Conservation (phyloP, 2,329 filamentous ascomycete genomes). For the Calonectria multiphialidica region DNA sequence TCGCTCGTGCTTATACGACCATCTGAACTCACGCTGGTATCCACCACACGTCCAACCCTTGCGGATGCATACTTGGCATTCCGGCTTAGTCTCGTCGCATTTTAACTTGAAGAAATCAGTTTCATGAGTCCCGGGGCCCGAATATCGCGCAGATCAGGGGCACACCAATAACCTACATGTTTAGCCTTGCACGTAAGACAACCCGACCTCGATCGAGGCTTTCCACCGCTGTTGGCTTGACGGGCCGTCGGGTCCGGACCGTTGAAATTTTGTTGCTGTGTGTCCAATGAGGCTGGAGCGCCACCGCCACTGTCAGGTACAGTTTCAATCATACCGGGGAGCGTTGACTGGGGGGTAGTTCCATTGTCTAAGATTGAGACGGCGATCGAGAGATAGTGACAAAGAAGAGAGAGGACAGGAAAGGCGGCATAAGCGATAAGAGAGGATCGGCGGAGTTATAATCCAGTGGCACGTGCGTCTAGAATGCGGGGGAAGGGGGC, state of each 20-base stretch:
- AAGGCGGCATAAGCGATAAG: slow-evolving; percentile 13
- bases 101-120: slow-evolving; percentile 12
- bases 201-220: slow-evolving; percentile 25
- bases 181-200: slow-evolving; percentile 27
- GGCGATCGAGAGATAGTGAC: neutral
- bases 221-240: slow-evolving; percentile 1
- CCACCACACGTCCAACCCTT: slow-evolving; percentile 26
- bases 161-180: slow-evolving; percentile 11
- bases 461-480: slow-evolving; percentile 22
- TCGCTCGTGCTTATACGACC: slow-evolving; percentile 26
- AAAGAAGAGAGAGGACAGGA: slow-evolving; percentile 2
- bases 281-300: neutral
- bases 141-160: too few relatives aligned
- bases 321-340: slow-evolving; percentile 20
- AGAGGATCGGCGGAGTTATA: slow-evolving; percentile 19
- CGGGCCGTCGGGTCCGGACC: neutral
- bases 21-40: slow-evolving; percentile 23
- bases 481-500: slow-evolving; percentile 23
- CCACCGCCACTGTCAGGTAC: neutral
- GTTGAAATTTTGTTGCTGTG: neutral
- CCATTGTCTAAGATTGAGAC: slow-evolving; percentile 16
- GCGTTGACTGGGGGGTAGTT: neutral
- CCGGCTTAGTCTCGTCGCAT: slow-evolving; percentile 29
- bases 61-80: slow-evolving; percentile 20
- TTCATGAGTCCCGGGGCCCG: neutral